These are phyloP conservation scores for Aspergillus sp. DNA, from an alignment of 2,329 filamentous ascomycete species.

Conservation along the genomic window DNA sequence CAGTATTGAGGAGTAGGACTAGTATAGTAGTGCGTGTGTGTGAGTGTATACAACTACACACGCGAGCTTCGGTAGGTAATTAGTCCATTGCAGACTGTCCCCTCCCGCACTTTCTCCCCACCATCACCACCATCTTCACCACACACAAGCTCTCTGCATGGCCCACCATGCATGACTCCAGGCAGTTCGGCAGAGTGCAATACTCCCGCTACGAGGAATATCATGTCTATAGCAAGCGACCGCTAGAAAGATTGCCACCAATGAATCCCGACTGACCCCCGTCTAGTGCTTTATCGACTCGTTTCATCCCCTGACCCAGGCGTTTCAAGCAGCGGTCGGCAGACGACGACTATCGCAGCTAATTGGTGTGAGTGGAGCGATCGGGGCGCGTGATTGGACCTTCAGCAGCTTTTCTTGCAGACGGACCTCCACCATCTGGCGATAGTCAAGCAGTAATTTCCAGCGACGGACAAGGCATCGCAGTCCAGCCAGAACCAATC, in stretches of 20 bases:
- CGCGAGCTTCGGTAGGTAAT: too few relatives aligned
- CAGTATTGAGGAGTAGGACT: too few relatives aligned
- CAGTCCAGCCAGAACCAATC: background rate
- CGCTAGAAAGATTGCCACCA: background rate
- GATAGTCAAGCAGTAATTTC: background rate
- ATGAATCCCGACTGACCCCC: constrained; percentile 7
- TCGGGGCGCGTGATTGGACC: background rate
- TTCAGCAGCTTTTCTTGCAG: background rate
- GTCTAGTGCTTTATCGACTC: constrained; percentile 6
- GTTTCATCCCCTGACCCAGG: constrained; percentile 15
- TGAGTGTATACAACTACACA: too few relatives aligned
- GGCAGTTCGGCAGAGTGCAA: background rate
- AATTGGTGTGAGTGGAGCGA: constrained; percentile 6
- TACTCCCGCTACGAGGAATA: background rate
- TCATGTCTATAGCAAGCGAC: background rate
- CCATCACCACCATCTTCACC: too few relatives aligned
- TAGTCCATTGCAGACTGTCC: too few relatives aligned
- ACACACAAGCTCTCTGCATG: background rate
- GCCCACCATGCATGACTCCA: background rate
- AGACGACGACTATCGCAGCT: background rate
- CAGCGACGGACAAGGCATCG: background rate
- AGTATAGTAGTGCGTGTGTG: too few relatives aligned
- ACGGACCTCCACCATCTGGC: background rate
- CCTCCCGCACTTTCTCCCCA: too few relatives aligned
- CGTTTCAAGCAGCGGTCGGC: constrained; percentile 11